Evolutionary conservation across 1,284 basidiomycete genomes (phyloP).

Genomic region (Cutaneotrichosporon dermatis): DNA sequence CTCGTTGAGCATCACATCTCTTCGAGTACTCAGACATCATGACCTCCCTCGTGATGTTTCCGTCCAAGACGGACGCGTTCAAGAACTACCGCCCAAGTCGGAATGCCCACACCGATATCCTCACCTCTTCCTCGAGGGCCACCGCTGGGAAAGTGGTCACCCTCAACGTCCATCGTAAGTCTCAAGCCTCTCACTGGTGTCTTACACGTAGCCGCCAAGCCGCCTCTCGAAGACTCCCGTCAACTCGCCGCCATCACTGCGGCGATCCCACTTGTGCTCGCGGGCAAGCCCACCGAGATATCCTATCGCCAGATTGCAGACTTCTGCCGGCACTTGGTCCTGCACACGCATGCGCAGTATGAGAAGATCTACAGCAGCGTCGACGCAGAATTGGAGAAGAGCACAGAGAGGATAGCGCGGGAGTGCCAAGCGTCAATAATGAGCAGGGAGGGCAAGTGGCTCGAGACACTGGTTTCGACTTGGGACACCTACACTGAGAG

Average conservation of each 20-base stretch:
- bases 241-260: background rate
- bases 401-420: constrained; percentile 20
- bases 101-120: constrained; percentile 39
- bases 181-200: background rate
- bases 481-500: constrained; percentile 31
- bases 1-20: too few relatives aligned
- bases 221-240: background rate
- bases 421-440: constrained; percentile 31
- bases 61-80: constrained; percentile 30
- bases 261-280: constrained; percentile 22
- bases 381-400: constrained; percentile 24
- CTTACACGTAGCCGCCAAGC: background rate
- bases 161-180: constrained; percentile 23
- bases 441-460: constrained; percentile 29
- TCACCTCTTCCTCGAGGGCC: constrained; percentile 12
- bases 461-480: constrained; percentile 21
- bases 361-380: constrained; percentile 23
- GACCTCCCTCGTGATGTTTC: constrained; percentile 29
- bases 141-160: constrained; percentile 17
- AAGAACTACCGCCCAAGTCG: constrained; percentile 31
- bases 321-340: constrained; percentile 25
- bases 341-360: constrained; percentile 4
- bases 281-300: constrained; percentile 22
- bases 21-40: constrained; percentile 8
- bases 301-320: constrained; percentile 33